A percentile compares a stretch with the other conserved stretches of the same genome.
Evolutionary conservation across 2,329 filamentous ascomycete species (phyloP).

Genomic region (Exophiala spinifera): DNA sequence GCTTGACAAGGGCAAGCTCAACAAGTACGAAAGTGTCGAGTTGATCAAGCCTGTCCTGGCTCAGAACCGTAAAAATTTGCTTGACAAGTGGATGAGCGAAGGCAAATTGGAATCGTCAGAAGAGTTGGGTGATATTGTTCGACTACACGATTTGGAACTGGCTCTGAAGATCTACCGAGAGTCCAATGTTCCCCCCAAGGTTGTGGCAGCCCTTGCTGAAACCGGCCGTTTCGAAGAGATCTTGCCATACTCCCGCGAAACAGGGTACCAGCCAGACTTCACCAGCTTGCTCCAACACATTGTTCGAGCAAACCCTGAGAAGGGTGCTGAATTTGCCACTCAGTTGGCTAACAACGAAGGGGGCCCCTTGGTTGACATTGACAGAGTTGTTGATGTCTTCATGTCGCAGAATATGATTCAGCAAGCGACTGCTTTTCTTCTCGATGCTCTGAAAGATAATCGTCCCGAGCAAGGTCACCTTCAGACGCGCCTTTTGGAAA

Average conservation of each 20-base stretch:
- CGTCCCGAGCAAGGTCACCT: conserved; percentile 88
- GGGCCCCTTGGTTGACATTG: conserved; percentile 83
- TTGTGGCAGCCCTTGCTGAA: conserved; percentile 91
- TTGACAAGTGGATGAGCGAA: conserved; percentile 98
- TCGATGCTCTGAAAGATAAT: conserved; percentile 94
- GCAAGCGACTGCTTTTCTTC: conserved; percentile 93
- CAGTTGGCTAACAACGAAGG: conserved; percentile 84
- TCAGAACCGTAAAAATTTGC: conserved; percentile 89
- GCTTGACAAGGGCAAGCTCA: conserved; percentile 88
- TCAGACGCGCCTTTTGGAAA: conserved; percentile 92
- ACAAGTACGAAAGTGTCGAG: conserved; percentile 91
- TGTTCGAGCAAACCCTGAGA: conserved; percentile 84
- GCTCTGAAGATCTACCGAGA: conserved; percentile 87
- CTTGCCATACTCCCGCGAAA: conserved; percentile 79
- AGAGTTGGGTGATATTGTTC: conserved; percentile 90
- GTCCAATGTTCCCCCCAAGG: conserved; percentile 87
- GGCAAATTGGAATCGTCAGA: conserved; percentile 95
- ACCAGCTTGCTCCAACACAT: conserved; percentile 89
- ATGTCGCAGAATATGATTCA: conserved; percentile 97
- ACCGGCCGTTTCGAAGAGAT: conserved; percentile 97
- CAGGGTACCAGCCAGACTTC: conserved; percentile 92
- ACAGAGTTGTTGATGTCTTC: conserved; percentile 96
- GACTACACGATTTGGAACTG: conserved; percentile 81
- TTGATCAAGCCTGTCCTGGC: conserved; percentile 86
- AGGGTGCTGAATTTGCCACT: conserved; percentile 92